Conservation (phyloP, 257 asterid species). For the Linderniella brevidens region DNA sequence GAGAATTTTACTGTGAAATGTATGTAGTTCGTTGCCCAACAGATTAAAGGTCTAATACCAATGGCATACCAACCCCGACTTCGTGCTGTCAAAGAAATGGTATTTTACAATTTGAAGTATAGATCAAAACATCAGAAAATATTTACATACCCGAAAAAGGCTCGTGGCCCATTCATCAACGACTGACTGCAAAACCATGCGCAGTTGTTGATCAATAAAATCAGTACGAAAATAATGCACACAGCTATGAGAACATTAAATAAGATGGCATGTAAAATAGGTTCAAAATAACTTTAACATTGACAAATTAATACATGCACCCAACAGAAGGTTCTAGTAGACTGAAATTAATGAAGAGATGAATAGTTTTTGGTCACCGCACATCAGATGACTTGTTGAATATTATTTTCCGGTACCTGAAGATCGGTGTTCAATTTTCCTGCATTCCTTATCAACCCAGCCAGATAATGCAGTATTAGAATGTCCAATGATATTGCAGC, state of each 20-base stretch:
- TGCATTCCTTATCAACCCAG: slow-evolving; percentile 58
- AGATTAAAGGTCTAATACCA: background rate
- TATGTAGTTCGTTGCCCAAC: background rate
- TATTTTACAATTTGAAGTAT: slow-evolving; percentile 5
- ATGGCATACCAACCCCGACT: background rate
- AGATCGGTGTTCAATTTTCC: slow-evolving; percentile 82
- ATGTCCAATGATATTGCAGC: slow-evolving; percentile 93
- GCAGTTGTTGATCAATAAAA: slow-evolving; percentile 13
- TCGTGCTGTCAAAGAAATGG: background rate
- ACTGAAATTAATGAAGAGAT: no score
- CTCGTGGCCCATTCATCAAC: slow-evolving; percentile 99
- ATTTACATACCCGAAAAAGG: slow-evolving; percentile 78
- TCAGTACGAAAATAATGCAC: background rate
- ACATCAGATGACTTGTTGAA: slow-evolving; percentile 2
- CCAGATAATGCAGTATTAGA: slow-evolving; percentile 67
- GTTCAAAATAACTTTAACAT: slow-evolving; percentile 1
- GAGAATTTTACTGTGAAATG: background rate
- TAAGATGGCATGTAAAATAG: slow-evolving; percentile 9
- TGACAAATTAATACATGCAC: background rate
- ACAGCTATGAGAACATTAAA: background rate
- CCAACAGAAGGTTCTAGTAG: no score
- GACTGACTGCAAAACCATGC: slow-evolving; percentile 44
- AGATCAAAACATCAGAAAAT: slow-evolving; percentile 7
- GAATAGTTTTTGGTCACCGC: background rate
- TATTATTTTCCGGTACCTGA: slow-evolving; percentile 40